phyloP scores from a whole-genome alignment of 2,329 filamentous ascomycete species.

The Metarhizium sp. region DNA sequence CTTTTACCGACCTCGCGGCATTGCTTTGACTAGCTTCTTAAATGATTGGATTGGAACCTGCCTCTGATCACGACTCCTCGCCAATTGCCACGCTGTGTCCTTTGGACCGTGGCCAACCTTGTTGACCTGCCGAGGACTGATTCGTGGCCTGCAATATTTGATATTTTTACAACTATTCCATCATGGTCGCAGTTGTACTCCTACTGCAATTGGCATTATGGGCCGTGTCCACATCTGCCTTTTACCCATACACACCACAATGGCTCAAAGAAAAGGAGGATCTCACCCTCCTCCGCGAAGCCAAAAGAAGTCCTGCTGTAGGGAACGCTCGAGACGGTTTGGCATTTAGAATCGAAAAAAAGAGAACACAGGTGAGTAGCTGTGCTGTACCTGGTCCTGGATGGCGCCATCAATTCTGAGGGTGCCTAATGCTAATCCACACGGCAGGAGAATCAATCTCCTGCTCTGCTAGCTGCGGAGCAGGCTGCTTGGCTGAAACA shows the following conservation, averaged over 20 bases:
- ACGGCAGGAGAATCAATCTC: constrained; percentile 1
- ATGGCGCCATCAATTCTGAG: constrained; percentile 15
- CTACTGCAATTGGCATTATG: constrained; percentile 39
- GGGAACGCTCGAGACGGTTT: constrained; percentile 14
- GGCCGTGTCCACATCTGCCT: constrained; percentile 34
- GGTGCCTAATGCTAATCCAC: neutral
- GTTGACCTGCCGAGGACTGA: neutral
- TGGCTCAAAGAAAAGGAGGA: constrained; percentile 23
- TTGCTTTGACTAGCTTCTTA: neutral
- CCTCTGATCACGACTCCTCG: neutral
- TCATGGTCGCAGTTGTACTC: constrained; percentile 30
- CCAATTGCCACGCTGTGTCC: neutral
- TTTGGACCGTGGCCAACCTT: neutral
- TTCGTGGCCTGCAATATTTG: constrained; percentile 2
- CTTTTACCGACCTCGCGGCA: neutral
- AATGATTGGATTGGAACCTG: constrained; percentile 1
- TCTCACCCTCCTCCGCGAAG: constrained; percentile 11
- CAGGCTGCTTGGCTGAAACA: constrained; percentile 8
- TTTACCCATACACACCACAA: constrained; percentile 35
- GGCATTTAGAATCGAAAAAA: constrained; percentile 33
- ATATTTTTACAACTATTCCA: constrained; percentile 10
- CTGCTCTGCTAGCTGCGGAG: constrained; percentile 8
- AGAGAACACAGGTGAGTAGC: constrained; percentile 12
- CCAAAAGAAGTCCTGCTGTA: constrained; percentile 13
- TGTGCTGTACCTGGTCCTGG: neutral